phyloP scores from a whole-genome alignment of 305 asterid species.

The Fraxinus baroniana region DNA sequence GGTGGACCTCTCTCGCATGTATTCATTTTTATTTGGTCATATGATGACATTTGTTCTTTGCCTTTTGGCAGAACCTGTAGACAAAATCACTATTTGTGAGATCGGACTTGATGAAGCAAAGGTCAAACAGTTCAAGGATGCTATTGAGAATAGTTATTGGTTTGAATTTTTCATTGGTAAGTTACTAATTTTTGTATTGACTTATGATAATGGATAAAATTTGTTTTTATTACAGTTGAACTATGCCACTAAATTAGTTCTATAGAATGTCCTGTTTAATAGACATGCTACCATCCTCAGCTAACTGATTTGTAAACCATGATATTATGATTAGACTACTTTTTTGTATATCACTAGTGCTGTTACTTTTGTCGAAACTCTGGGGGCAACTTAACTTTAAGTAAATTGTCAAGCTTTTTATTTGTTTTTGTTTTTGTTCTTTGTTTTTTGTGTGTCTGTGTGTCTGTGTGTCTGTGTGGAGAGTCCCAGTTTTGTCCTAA shows the following conservation, averaged over 20 bases:
- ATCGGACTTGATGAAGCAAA: slow-evolving; percentile 54
- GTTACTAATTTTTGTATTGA: slow-evolving; percentile 4
- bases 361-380: not conserved
- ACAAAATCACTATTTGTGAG: slow-evolving; percentile 45
- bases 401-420: not conserved
- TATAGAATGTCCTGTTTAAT: not conserved
- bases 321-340: not conserved
- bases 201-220: slow-evolving; percentile 8
- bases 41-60: slow-evolving; percentile 9
- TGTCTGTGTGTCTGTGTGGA: not conserved
- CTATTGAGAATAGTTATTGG: slow-evolving; percentile 61
- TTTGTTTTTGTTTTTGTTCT: not conserved
- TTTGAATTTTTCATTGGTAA: slow-evolving; percentile 66
- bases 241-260: not conserved
- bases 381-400: not conserved
- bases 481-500: not conserved
- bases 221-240: not conserved
- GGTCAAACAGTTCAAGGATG: slow-evolving; percentile 63
- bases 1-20: slow-evolving; percentile 13
- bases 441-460: too few species aligned
- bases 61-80: slow-evolving; percentile 48
- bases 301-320: not conserved
- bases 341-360: not conserved
- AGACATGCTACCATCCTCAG: not conserved
- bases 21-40: not conserved